These are phyloP conservation scores for Nowakowskiella sp. DNA, from an alignment of 192 early-diverging fungal genomes.

Conservation along the genomic window DNA sequence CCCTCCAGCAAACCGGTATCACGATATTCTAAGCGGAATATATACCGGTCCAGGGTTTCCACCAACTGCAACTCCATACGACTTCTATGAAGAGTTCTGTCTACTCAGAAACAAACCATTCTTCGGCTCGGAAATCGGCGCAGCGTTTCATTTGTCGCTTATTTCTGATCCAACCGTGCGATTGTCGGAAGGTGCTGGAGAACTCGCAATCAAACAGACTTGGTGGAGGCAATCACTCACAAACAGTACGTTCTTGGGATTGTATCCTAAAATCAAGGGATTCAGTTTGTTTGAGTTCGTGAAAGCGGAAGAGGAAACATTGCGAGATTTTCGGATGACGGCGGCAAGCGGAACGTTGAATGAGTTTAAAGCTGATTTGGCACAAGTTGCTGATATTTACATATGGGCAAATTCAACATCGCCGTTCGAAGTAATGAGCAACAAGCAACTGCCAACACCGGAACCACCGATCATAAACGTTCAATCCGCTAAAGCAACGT, in stretches of 20 bases:
- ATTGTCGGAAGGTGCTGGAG: conserved; percentile 16
- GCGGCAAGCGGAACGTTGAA: conserved; percentile 14
- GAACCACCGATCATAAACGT: no score
- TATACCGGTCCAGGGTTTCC: neutral
- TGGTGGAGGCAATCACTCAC: conserved; percentile 32
- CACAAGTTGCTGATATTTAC: neutral
- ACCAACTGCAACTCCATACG: neutral
- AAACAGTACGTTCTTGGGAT: conserved; percentile 21
- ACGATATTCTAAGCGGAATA: conserved; percentile 3
- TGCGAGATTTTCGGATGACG: conserved; percentile 27
- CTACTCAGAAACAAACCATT: conserved; percentile 3
- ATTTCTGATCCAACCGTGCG: conserved; percentile 4
- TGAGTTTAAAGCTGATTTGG: conserved; percentile 24
- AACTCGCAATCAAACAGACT: conserved; percentile 27
- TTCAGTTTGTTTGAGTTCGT: conserved; percentile 29
- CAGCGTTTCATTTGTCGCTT: conserved; percentile 24
- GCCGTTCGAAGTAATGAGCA: no score
- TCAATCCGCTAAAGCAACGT: no score
- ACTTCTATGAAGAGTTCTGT: neutral
- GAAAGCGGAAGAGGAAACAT: conserved; percentile 20
- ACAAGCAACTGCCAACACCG: no score
- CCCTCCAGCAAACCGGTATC: conserved; percentile 15
- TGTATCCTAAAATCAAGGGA: conserved; percentile 29
- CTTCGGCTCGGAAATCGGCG: conserved; percentile 15
- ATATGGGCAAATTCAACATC: neutral